Base-by-base conservation (phyloP, 805 yeast genomes). In the Saccharomycopsis microspora region DNA sequence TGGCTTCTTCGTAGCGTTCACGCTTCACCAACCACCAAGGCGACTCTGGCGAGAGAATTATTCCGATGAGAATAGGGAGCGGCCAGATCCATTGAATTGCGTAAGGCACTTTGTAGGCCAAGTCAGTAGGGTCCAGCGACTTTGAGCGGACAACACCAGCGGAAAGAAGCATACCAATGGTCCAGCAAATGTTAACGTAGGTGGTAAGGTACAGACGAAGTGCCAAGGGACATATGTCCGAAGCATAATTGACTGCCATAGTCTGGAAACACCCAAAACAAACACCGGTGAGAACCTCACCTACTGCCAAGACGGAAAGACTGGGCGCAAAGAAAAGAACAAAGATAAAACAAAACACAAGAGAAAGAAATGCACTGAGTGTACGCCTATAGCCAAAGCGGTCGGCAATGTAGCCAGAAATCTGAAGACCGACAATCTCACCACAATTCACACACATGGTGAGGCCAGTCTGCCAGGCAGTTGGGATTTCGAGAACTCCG, bases 51-150 rank as follows among this genome's bases (percentile, higher is more conserved):
- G 78, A 73, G 4, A 72, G 58, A 46, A 49, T 63, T 8, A 70
- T 64, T 11, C 69, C 68, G 46, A 67, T 55, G 32, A 68, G 55
- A 31, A 78, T 57, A 37, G 78, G 76, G 7, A 69, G 57, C 8
- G 78, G 74, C 80, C 80, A 78, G 4, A 68, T 59, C 82, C 82
- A 78, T 61, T 78, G 84, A 7, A 77, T 49, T 3, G 76, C 81
- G 57, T 73, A 75, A 6, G 83, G 82, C 39, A 74, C 64, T 48
- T 68, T 64, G 59, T 74, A 78, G 5, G 77, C 70, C 19, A 19
- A 19, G 19, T 19, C 19, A 19, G 19, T 19, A 19, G 19, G 19
- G 19, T 19, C 19, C 19, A 19, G 19, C 19, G 19, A 19, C 19
- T 19, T 19, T 19, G 19, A 19, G 19, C 19, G 37, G 29, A 68